These are phyloP conservation scores for Epichloe festucae DNA, from an alignment of 2,329 filamentous ascomycete genomes.

Conservation along the genomic window DNA sequence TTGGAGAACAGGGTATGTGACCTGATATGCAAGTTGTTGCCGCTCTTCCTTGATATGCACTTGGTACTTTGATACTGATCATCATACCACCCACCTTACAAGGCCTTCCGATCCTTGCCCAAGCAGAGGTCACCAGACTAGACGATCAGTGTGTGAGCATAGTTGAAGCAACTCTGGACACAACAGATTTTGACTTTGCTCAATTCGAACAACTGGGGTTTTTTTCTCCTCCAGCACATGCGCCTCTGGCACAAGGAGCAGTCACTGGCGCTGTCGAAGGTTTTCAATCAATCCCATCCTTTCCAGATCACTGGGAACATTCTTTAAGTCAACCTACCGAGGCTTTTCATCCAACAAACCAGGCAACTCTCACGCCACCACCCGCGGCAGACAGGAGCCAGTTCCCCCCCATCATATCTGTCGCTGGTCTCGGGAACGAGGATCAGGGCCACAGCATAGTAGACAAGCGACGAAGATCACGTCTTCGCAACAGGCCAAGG, in stretches of 20 bases:
- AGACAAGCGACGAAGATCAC: constrained; percentile 14
- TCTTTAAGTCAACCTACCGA: constrained; percentile 7
- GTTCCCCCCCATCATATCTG: not conserved
- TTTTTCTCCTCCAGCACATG: constrained; percentile 9
- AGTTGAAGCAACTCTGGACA: constrained; percentile 17
- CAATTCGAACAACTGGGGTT: constrained; percentile 21
- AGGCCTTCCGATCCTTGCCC: constrained; percentile 16
- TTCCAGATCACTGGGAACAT: constrained; percentile 14
- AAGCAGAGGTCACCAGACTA: constrained; percentile 12
- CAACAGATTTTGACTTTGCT: constrained; percentile 22
- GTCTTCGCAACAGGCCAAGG: constrained; percentile 15
- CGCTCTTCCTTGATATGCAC: not conserved
- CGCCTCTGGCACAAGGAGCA: constrained; percentile 18
- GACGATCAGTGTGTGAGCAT: constrained; percentile 16
- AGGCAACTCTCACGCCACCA: not conserved
- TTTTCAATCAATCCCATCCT: constrained; percentile 9
- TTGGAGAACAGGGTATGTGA: constrained; percentile 24
- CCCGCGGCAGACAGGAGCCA: not conserved
- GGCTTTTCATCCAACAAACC: constrained; percentile 1
- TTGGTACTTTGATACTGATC: not conserved
- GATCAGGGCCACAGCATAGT: not conserved
- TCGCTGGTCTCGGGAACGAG: not conserved
- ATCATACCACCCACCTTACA: not conserved
- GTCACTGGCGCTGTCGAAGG: constrained; percentile 9
- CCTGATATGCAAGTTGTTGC: not conserved